Conservation (phyloP, 495 filamentous ascomycete genomes). For the Xylaria sp. region DNA sequence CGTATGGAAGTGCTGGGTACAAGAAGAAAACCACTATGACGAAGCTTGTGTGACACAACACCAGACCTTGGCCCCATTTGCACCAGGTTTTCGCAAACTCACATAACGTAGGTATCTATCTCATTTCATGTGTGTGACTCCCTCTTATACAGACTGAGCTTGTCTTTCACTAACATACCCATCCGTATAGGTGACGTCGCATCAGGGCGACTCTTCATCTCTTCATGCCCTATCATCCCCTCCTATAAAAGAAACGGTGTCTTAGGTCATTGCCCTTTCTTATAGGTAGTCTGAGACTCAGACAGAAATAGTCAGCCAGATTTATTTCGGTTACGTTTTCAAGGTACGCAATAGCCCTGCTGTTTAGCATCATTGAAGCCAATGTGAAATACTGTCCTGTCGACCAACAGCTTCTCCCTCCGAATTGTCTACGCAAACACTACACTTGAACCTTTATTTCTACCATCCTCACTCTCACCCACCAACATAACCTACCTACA, state of each 20-base stretch:
- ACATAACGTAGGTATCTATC: constrained; percentile 10
- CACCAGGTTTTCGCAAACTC: neutral
- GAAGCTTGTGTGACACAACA: constrained; percentile 19
- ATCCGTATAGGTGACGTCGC: neutral
- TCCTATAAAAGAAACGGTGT: neutral
- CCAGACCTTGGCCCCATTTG: constrained; percentile 3
- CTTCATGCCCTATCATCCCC: neutral
- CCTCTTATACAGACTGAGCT: neutral
- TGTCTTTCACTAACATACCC: neutral
- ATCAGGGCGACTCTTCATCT: neutral
- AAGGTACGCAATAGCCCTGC: constrained; percentile 3
- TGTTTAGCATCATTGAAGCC: neutral
- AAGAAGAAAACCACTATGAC: constrained; percentile 17
- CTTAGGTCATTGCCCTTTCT: neutral
- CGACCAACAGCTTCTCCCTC: neutral
- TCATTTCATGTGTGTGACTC: constrained; percentile 13
- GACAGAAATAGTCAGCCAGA: neutral
- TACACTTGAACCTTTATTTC: neutral
- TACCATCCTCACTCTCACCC: too few species aligned
- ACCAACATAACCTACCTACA: neutral
- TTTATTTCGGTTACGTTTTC: neutral
- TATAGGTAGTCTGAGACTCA: neutral
- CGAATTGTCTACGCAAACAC: neutral
- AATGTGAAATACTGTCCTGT: neutral
- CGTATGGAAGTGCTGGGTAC: neutral